Conservation (phyloP, 176 grass and related monocot species). For the Aegilops umbellulata region DNA sequence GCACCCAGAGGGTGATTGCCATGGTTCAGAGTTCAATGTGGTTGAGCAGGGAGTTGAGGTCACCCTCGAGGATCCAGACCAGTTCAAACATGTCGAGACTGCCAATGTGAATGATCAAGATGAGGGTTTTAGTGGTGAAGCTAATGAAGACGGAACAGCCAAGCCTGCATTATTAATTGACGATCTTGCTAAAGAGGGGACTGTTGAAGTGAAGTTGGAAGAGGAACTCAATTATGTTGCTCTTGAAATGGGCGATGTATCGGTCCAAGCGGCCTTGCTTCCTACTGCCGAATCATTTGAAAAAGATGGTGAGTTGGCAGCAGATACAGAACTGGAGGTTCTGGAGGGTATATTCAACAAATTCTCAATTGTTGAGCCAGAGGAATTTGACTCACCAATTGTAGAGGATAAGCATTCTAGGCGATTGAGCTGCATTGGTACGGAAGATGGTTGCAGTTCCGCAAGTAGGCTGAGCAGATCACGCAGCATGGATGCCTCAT, state of each 20-base stretch:
- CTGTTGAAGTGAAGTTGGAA: slow-evolving; percentile 24
- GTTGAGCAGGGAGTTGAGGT: slow-evolving; percentile 73
- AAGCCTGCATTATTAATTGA: not conserved
- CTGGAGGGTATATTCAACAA: slow-evolving; percentile 51
- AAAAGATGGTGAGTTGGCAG: slow-evolving; percentile 20
- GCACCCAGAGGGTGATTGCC: slow-evolving; percentile 14
- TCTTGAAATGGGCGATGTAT: slow-evolving; percentile 14
- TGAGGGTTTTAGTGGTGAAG: not conserved
- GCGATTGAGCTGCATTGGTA: slow-evolving; percentile 44
- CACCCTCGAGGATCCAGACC: slow-evolving; percentile 40
- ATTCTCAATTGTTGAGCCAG: slow-evolving; percentile 47
- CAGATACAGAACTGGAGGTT: slow-evolving; percentile 49
- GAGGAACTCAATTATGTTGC: not conserved
- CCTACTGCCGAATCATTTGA: not conserved
- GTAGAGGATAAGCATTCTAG: slow-evolving; percentile 45
- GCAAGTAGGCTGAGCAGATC: slow-evolving; percentile 57
- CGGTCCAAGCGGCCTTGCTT: not conserved
- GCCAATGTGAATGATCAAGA: not conserved
- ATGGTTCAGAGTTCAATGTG: slow-evolving; percentile 53
- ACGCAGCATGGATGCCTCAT: slow-evolving; percentile 55
- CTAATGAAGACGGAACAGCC: not conserved
- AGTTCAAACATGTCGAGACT: slow-evolving; percentile 18
- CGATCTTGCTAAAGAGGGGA: slow-evolving; percentile 6
- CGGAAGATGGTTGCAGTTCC: slow-evolving; percentile 35
- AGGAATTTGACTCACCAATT: slow-evolving; percentile 49